Conservation (phyloP, 1,139 yeast species). For the Lodderomyces margitis region DNA sequence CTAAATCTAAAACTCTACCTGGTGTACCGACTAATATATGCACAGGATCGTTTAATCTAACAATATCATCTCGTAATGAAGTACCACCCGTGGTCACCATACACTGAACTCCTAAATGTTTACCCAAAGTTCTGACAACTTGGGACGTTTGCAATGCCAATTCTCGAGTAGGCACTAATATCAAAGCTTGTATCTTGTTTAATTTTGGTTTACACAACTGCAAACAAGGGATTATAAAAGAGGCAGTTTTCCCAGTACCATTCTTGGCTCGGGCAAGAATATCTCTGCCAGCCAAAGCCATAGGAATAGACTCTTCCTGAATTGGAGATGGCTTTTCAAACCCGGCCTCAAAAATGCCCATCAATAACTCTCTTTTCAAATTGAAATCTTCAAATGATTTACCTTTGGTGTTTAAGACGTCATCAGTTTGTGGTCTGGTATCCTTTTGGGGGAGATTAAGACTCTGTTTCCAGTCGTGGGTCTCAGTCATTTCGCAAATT, state of each 20-base stretch:
- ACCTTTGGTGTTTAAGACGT: conserved; percentile 89
- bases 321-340: conserved; percentile 98
- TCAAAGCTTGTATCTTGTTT: conserved; percentile 83
- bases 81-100: conserved; percentile 99
- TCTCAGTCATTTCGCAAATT: conserved; percentile 42
- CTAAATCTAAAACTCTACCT: conserved; percentile 94
- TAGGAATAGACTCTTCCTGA: conserved; percentile 96
- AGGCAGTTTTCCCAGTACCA: conserved; percentile 98
- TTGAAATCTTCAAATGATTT: conserved; percentile 89
- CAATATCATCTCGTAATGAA: conserved; percentile 85
- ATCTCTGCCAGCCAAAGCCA: conserved; percentile 94
- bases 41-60: conserved; percentile 89
- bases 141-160: conserved; percentile 96
- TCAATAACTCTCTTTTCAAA: conserved; percentile 85
- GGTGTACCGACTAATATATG: conserved; percentile 93
- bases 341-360: conserved; percentile 99
- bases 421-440: conserved; percentile 93
- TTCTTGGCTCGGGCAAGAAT: conserved; percentile 97
- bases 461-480: conserved; percentile 63
- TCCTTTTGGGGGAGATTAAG: conserved; percentile 79
- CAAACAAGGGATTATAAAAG: conserved; percentile 85
- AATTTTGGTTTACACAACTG: conserved; percentile 82
- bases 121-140: conserved; percentile 95
- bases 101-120: conserved; percentile 86
- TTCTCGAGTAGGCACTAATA: conserved; percentile 92